Base-by-base conservation (phyloP, 306 rosid genomes). In the Urtica urens region DNA sequence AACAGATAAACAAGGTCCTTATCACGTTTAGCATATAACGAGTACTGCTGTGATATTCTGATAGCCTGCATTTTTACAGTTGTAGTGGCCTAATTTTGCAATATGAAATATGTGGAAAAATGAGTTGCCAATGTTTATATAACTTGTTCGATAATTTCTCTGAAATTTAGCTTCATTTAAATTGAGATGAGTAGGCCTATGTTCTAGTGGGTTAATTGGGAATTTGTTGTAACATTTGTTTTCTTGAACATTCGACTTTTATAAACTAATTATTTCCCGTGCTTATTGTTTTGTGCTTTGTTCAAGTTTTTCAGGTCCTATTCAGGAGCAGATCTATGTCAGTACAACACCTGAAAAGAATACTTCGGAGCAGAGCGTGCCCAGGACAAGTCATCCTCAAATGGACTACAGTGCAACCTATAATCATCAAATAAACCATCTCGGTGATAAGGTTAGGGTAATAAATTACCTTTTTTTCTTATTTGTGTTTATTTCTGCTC, bases 261-360 rank as follows among this genome's bases (percentile, higher is more conserved):
- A n/a, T n/a, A n/a, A n/a, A n/a, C n/a, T n/a, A 15, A 62, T 69
- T 69, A 72, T 73, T 28, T 4, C 33, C 71, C 71, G 68, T 73
- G 74, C 94, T 90, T 79, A 92, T 78, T 92, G 78, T 75, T 74
- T 82, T 76, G 79, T 85, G 86, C 66, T 70, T 75, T 81, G 93
- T 79, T 92, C 95, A 92, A 92, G 99, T 92, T 79, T 82, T 94
- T 77, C 99, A 82, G 99, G 99, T 92, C 95, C 81, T 65, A 69
- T 82, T 62, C 69, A 71, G 80, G 94, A 78, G 82, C 87, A 77
- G 66, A 59, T 85, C 72, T 77, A 76, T 62, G 56, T 68, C 62
- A 68, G 73, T 65, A 69, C 59, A 17, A 68, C 64, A 53, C 60
- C 76, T 67, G 94, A 92, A 63, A 81, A 74, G 72, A 79, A 66